Base-by-base conservation (phyloP, 2,329 filamentous ascomycete species). In the Madurella mycetomatis region DNA sequence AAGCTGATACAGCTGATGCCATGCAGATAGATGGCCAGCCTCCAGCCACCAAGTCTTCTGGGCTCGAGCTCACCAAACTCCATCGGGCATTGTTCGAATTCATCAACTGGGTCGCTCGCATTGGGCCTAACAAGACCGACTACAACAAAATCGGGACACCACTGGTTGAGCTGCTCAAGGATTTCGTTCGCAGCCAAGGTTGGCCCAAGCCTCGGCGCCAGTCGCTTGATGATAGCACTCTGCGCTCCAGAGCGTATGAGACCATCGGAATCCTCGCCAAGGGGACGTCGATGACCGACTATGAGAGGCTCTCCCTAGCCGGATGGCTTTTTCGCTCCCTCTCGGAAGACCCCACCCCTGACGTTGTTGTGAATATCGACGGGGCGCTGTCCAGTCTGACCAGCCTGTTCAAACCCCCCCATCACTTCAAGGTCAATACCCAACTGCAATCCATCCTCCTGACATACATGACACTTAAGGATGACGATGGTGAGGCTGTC, bases 221-320 rank as follows among this genome's bases (percentile, higher is more conserved):
- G 12, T 78, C 80, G 2, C 69, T 76, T 11, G 83, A 86, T 46
- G 82, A 85, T 51, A 74, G 86, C 51, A 79, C 81, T 3, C 76
- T 96, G 42, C 84, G 92, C 41, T 86, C 86, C 5, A 85, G 88
- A 65, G 91, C 88, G 1, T 97, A 96, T 69, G 92, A 97, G 68
- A 91, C 89, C 0, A 90, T 97, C 40, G 94, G 92, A 0, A 80
- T 94, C 13, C 72, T 97, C 19, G 85, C 88, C 51, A 83, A 85
- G 60, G 82, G 81, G 4, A 81, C 85, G 4, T 72, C 78, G 2
- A 79, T 83, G 61, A 73, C 84, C 4, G 64, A 82, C 12, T 71
- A 72, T 40, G 75, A 79, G 77, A 64, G 82, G 76, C 53, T 80
- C 32, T 59, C 74, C 82, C 47, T 82, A 82, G 61, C 82, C 0